phyloP scores from a whole-genome alignment of 495 filamentous ascomycete species.

The Neurospora africana region DNA sequence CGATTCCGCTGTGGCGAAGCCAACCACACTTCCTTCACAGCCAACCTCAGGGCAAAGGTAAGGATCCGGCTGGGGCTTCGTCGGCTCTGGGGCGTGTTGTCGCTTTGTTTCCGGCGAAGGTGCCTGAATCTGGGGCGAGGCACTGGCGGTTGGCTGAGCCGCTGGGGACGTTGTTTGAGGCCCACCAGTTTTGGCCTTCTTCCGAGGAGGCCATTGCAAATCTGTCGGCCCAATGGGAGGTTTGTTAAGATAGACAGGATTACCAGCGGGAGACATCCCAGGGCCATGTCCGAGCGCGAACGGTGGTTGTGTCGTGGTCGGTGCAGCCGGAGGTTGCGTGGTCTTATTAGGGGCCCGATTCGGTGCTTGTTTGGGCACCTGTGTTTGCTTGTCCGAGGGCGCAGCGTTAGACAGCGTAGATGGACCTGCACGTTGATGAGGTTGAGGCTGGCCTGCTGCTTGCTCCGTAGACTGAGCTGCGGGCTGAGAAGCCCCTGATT shows the following conservation, averaged over 20 bases:
- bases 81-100: slow-evolving; percentile 22
- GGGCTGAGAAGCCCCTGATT: slow-evolving; percentile 4
- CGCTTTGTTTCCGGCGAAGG: slow-evolving; percentile 37
- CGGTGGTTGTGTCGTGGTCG: slow-evolving; percentile 53
- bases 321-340: slow-evolving; percentile 47
- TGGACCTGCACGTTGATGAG: slow-evolving; percentile 16
- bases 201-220: slow-evolving; percentile 42
- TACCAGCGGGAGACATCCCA: slow-evolving; percentile 61
- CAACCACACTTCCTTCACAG: slow-evolving; percentile 37
- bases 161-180: slow-evolving; percentile 16
- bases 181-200: slow-evolving; percentile 39
- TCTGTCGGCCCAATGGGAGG: slow-evolving; percentile 36
- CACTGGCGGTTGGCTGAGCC: slow-evolving; percentile 18
- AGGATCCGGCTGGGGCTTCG: slow-evolving; percentile 26
- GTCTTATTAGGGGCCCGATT: slow-evolving; percentile 30
- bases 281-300: slow-evolving; percentile 49
- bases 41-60: slow-evolving; percentile 31
- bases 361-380: slow-evolving; percentile 39
- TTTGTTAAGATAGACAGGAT: slow-evolving; percentile 45
- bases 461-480: slow-evolving; percentile 10
- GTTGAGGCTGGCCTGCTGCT: slow-evolving; percentile 8
- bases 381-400: slow-evolving; percentile 59
- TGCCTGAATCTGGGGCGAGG: slow-evolving; percentile 40
- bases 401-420: slow-evolving; percentile 48
- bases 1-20: slow-evolving; percentile 45